These are phyloP conservation scores for Globisporangium cederbergense DNA, from an alignment of 352 stramenopile species.

Conservation along the genomic window DNA sequence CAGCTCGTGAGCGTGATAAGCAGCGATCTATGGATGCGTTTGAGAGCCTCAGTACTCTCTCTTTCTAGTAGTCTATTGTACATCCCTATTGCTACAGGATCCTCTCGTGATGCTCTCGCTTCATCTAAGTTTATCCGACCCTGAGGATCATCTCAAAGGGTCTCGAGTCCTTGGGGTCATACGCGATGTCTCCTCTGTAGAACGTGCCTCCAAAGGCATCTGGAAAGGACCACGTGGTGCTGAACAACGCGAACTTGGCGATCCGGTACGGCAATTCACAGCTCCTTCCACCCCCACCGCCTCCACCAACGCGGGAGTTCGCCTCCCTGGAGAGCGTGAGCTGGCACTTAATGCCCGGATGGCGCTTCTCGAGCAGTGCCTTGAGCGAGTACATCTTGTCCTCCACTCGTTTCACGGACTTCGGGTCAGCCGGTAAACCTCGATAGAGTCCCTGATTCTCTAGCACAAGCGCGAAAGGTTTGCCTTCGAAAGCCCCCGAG, in stretches of 20 bases:
- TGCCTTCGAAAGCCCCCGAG: constrained; percentile 17
- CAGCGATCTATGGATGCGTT: no score
- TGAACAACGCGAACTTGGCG: constrained; percentile 43
- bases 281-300: no score
- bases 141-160: constrained; percentile 16
- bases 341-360: constrained; percentile 36
- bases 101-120: background rate
- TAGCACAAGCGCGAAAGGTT: constrained; percentile 35
- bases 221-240: constrained; percentile 32
- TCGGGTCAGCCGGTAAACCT: constrained; percentile 20
- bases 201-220: constrained; percentile 39
- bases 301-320: background rate
- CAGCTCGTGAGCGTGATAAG: no score
- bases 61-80: background rate
- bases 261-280: constrained; percentile 22
- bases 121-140: background rate
- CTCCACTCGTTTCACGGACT: constrained; percentile 24
- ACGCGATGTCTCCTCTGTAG: constrained; percentile 35
- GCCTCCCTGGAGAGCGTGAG: constrained; percentile 29
- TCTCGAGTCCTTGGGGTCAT: constrained; percentile 4
- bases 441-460: constrained; percentile 34
- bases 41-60: no score
- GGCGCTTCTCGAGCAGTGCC: constrained; percentile 19
- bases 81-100: background rate
- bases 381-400: constrained; percentile 22